phyloP scores from a whole-genome alignment of 768 basidiomycete species.

The Boletus subparvulus region DNA sequence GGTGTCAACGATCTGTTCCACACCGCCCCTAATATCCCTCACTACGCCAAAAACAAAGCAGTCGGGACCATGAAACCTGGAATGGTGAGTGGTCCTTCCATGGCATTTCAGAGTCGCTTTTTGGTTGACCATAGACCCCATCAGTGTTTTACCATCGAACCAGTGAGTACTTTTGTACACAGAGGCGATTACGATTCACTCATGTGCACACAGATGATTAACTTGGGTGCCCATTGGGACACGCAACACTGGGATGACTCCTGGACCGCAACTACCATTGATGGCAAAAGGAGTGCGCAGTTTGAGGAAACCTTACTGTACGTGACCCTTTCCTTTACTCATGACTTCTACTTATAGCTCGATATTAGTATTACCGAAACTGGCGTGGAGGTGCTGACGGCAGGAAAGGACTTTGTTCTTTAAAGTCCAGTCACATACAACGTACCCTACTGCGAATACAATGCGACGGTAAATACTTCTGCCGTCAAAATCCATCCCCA shows the following conservation, averaged over 20 bases:
- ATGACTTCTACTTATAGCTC: slow-evolving; percentile 15
- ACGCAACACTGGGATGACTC: slow-evolving; percentile 89
- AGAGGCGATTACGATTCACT: slow-evolving; percentile 1
- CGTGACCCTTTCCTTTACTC: slow-evolving; percentile 34
- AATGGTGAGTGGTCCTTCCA: slow-evolving; percentile 56
- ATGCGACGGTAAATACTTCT: background rate
- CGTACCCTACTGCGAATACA: slow-evolving; percentile 8
- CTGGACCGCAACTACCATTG: slow-evolving; percentile 93
- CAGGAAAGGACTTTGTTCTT: slow-evolving; percentile 37
- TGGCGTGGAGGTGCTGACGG: slow-evolving; percentile 86
- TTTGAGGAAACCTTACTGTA: slow-evolving; percentile 97
- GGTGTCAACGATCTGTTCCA: slow-evolving; percentile 90
- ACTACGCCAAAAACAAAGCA: slow-evolving; percentile 94
- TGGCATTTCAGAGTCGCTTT: background rate
- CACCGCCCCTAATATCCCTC: slow-evolving; percentile 81
- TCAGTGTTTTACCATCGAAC: slow-evolving; percentile 76
- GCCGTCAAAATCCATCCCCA: slow-evolving; percentile 9
- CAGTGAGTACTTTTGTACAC: slow-evolving; percentile 42
- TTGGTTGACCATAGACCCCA: slow-evolving; percentile 6
- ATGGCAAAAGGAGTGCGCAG: slow-evolving; percentile 90
- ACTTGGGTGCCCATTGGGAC: slow-evolving; percentile 75
- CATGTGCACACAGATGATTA: slow-evolving; percentile 73
- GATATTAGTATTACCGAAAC: slow-evolving; percentile 79
- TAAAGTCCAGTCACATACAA: slow-evolving; percentile 19
- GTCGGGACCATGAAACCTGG: slow-evolving; percentile 92